Percentiles rank a stretch among this genome's conserved stretches.
Conservation (phyloP, 2,329 filamentous ascomycete species). For the Fusarium newnesense region DNA sequence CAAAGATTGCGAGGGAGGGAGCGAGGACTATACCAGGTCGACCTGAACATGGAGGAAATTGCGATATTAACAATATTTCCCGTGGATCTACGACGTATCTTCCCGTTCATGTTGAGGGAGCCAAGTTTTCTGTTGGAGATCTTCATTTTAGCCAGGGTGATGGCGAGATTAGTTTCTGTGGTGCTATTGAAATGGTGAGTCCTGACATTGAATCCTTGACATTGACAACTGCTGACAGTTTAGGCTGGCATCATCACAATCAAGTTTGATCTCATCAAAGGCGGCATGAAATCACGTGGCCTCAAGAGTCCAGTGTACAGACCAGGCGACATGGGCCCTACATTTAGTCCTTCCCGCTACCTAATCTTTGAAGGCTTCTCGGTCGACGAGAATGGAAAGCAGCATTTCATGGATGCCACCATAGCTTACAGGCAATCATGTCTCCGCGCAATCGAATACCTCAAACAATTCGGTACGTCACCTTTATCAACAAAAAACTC, state of each 20-base stretch:
- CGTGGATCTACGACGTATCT: constrained; percentile 85
- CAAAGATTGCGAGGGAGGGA: constrained; percentile 79
- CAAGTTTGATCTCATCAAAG: constrained; percentile 88
- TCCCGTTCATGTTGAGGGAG: constrained; percentile 85
- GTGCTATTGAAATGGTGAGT: constrained; percentile 84
- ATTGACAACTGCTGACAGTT: neutral
- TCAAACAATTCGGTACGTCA: constrained; percentile 48
- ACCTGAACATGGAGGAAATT: constrained; percentile 90
- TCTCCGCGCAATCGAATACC: constrained; percentile 60
- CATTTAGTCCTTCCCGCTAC: constrained; percentile 30
- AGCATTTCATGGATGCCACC: constrained; percentile 88
- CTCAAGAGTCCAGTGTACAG: constrained; percentile 90
- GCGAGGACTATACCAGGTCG: constrained; percentile 86
- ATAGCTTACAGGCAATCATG: constrained; percentile 87
- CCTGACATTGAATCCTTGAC: fast-evolving
- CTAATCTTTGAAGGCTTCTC: constrained; percentile 76
- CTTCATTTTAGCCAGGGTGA: constrained; percentile 90
- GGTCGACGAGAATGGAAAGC: constrained; percentile 87
- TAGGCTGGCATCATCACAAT: constrained; percentile 84
- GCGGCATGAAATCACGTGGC: constrained; percentile 76
- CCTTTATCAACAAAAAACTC: fast-evolving
- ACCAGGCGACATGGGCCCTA: constrained; percentile 66
- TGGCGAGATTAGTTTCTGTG: constrained; percentile 89
- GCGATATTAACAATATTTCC: constrained; percentile 88
- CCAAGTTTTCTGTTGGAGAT: constrained; percentile 91